Percentiles rank a stretch among this genome's conserved stretches.
Conservation (phyloP, 2,329 filamentous ascomycete genomes). For the Pseudopyricularia cyperi region DNA sequence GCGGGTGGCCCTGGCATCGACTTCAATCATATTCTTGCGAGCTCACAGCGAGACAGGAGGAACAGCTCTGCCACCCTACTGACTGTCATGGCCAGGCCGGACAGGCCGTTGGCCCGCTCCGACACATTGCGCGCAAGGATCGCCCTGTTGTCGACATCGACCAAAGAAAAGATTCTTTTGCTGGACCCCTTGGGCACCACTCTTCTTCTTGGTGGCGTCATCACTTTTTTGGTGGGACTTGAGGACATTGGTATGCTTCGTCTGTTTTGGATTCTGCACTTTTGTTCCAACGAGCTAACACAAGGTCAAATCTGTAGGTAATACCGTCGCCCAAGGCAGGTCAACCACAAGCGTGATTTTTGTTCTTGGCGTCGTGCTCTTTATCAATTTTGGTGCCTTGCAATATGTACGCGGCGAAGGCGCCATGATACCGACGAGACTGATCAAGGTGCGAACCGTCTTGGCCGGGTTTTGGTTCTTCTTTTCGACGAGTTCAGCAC, state of each 20-base stretch:
- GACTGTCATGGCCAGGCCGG: slow-evolving; percentile 19
- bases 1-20: not conserved
- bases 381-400: not conserved
- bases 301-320: too few relatives aligned
- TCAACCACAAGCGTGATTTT: not conserved
- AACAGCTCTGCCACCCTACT: slow-evolving; percentile 25
- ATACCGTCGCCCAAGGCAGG: not conserved
- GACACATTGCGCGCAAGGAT: slow-evolving; percentile 18
- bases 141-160: slow-evolving; percentile 30
- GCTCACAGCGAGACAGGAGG: not conserved
- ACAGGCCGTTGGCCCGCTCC: not conserved
- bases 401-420: not conserved
- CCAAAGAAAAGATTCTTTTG: slow-evolving; percentile 31
- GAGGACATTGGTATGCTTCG: not conserved
- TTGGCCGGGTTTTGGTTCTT: slow-evolving; percentile 19
- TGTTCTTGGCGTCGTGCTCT: slow-evolving; percentile 12
- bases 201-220: slow-evolving; percentile 16
- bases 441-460: slow-evolving; percentile 27
- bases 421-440: slow-evolving; percentile 27
- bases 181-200: slow-evolving; percentile 15
- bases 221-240: slow-evolving; percentile 17
- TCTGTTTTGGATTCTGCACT: too few relatives aligned
- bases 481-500: slow-evolving; percentile 17
- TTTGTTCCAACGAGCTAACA: too few relatives aligned
- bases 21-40: not conserved